Conservation (phyloP, 495 filamentous ascomycete genomes). For the Talaromyces liani region DNA sequence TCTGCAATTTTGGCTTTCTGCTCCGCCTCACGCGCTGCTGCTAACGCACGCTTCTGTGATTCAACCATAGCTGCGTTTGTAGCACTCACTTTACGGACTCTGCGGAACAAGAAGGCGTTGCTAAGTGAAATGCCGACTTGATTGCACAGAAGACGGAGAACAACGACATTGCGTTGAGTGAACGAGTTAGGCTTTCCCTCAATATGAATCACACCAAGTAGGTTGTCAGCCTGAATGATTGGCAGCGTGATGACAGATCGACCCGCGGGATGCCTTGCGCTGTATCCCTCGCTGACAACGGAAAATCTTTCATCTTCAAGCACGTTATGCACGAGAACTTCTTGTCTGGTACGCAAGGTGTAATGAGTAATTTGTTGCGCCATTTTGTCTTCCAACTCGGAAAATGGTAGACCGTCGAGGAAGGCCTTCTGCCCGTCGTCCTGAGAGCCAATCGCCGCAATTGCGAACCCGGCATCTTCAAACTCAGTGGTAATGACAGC, state of each 20-base stretch:
- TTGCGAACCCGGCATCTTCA: slow-evolving; percentile 61
- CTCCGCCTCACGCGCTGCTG: slow-evolving; percentile 72
- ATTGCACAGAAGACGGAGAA: slow-evolving; percentile 79
- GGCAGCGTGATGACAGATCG: slow-evolving; percentile 80
- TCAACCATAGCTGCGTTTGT: slow-evolving; percentile 84
- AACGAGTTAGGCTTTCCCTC: slow-evolving; percentile 81
- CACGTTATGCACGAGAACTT: slow-evolving; percentile 76
- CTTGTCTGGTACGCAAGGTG: slow-evolving; percentile 74
- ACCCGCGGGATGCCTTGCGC: slow-evolving; percentile 58
- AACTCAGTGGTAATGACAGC: slow-evolving; percentile 74
- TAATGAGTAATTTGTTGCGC: slow-evolving; percentile 76
- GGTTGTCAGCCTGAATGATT: slow-evolving; percentile 68
- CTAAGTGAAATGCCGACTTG: slow-evolving; percentile 85
- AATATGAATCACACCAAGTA: slow-evolving; percentile 79
- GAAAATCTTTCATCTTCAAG: slow-evolving; percentile 81
- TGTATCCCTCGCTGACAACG: slow-evolving; percentile 66
- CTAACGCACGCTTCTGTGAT: slow-evolving; percentile 73
- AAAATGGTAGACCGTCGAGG: slow-evolving; percentile 59
- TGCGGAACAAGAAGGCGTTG: slow-evolving; percentile 78
- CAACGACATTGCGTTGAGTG: slow-evolving; percentile 79
- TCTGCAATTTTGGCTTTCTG: slow-evolving; percentile 77
- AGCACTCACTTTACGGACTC: slow-evolving; percentile 68
- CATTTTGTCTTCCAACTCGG: slow-evolving; percentile 55
- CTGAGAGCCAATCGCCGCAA: slow-evolving; percentile 68
- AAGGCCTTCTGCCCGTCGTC: slow-evolving; percentile 50